Evolutionary conservation across 352 stramenopile genomes (phyloP), one percentile per base, ranked within the genome.

Genomic region (Globisporangium iwayamae): DNA sequence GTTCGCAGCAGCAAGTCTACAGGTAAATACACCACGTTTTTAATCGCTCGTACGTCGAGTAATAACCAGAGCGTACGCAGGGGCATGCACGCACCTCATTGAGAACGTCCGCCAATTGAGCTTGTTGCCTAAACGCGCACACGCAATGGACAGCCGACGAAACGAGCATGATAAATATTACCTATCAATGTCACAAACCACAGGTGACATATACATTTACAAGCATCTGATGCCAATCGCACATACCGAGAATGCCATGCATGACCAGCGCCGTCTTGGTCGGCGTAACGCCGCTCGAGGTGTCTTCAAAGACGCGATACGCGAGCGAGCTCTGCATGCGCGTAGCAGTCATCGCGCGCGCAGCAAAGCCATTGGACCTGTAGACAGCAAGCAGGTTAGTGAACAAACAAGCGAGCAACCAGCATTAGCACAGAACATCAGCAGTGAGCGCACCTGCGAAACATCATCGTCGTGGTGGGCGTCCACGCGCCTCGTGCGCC

Each of bases 51-150:
- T n/a, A 51, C 20, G 39, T 38, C 30, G 18, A 47, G 56, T 36
- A 20, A 54, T 25, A 8, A 16, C 13, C 43, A 25, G 4, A 22
- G 5, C 22, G 30, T 18, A 54, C n/a, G 28, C 5, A 34, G 9
- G 25, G 16, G 25, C 16, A 62, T 16, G 25, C 16, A 62, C 74
- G 11, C 70, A 86, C 81, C 81, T 87, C 39, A 85, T 81, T 32
- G 80, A 88, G 67, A 93, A 93, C 47, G 84, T 93, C 53, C 82
- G 75, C 84, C 84, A 93, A 51, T 93, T 93, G 56, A 91, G 73
- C 59, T 93, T 93, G 68, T 93, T 93, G 57, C 84, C 84, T 93
- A 58, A 28, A 48, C 38, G 53, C 18, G 25, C 55, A 22, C 4
- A 22, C 4, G n/a, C 39, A 51, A 20, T 32, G 2, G 22, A 20